Evolutionary conservation across 805 yeast genomes (phyloP).

Genomic region (Candida pini): DNA sequence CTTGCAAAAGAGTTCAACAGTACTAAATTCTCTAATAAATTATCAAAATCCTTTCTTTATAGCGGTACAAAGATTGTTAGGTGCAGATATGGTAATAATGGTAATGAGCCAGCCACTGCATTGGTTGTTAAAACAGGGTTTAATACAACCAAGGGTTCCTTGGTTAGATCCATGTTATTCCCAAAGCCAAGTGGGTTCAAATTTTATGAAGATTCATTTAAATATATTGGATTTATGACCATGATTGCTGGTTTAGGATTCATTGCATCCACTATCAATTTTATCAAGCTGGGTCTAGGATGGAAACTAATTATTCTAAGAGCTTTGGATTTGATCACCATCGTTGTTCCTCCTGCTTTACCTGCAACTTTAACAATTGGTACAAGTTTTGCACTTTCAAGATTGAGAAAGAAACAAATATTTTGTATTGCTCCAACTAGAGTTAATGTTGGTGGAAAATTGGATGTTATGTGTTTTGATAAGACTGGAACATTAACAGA

Average conservation of each 20-base stretch:
- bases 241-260: slow-evolving; percentile 81
- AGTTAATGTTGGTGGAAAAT: slow-evolving; percentile 92
- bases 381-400: slow-evolving; percentile 80
- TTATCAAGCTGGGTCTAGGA: slow-evolving; percentile 69
- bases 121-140: slow-evolving; percentile 88
- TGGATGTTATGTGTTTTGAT: slow-evolving; percentile 88
- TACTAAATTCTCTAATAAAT: slow-evolving; percentile 52
- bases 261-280: slow-evolving; percentile 73
- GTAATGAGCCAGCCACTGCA: slow-evolving; percentile 75
- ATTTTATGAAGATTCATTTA: slow-evolving; percentile 90
- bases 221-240: slow-evolving; percentile 93
- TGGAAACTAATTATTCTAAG: slow-evolving; percentile 69
- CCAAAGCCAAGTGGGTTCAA: slow-evolving; percentile 94
- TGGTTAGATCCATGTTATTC: slow-evolving; percentile 91
- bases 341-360: slow-evolving; percentile 97
- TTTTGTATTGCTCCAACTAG: slow-evolving; percentile 93
- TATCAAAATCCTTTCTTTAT: slow-evolving; percentile 73
- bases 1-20: slow-evolving; percentile 51
- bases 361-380: slow-evolving; percentile 98
- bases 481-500: slow-evolving; percentile 97
- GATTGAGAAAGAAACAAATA: slow-evolving; percentile 63
- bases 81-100: slow-evolving; percentile 56
- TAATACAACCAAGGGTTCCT: slow-evolving; percentile 90
- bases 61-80: slow-evolving; percentile 88
- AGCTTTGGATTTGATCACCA: slow-evolving; percentile 90